phyloP scores from a whole-genome alignment of 805 yeast genomes.

The Wickerhamiella kazuoi region DNA sequence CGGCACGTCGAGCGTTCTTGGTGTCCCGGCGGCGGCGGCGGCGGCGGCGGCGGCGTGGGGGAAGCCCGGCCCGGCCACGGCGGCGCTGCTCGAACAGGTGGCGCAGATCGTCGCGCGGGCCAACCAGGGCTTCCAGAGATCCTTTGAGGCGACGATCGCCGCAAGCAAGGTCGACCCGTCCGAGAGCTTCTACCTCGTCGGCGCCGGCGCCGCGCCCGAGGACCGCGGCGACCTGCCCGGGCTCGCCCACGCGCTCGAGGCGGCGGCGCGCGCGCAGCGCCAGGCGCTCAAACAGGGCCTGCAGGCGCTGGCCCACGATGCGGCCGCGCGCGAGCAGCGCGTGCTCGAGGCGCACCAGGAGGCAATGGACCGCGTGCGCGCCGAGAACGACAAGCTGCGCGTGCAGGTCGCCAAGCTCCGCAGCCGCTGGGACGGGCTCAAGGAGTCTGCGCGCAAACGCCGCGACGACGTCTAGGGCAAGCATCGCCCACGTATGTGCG shows the following conservation, averaged over 20 bases:
- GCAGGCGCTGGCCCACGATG: slow-evolving; percentile 22
- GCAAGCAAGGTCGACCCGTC: slow-evolving; percentile 8
- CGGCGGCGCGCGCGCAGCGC: slow-evolving; percentile 17
- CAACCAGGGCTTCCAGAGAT: slow-evolving; percentile 9
- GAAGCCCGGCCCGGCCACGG: slow-evolving; percentile 1
- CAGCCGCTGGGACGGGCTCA: slow-evolving; percentile 48
- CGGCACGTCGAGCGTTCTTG: neutral
- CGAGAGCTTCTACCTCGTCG: slow-evolving; percentile 23
- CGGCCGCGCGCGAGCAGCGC: slow-evolving; percentile 24
- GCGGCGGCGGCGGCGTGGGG: slow-evolving; percentile 1
- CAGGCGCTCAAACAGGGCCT: slow-evolving; percentile 17
- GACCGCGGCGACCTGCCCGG: slow-evolving; percentile 21
- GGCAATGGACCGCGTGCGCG: slow-evolving; percentile 13
- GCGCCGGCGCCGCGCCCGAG: slow-evolving; percentile 14
- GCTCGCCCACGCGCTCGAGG: slow-evolving; percentile 16
- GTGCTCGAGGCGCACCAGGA: slow-evolving; percentile 26
- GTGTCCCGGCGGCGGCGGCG: neutral
- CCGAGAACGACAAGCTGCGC: slow-evolving; percentile 14
- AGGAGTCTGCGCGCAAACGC: slow-evolving; percentile 43
- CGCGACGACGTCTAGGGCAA: slow-evolving; percentile 23
- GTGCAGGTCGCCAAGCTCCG: slow-evolving; percentile 34
- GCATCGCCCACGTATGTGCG: no score
- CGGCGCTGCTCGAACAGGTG: slow-evolving; percentile 9
- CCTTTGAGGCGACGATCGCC: slow-evolving; percentile 9
- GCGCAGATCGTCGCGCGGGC: slow-evolving; percentile 8